Conservation (phyloP, 768 basidiomycete genomes). For the Kwoniella europaea region DNA sequence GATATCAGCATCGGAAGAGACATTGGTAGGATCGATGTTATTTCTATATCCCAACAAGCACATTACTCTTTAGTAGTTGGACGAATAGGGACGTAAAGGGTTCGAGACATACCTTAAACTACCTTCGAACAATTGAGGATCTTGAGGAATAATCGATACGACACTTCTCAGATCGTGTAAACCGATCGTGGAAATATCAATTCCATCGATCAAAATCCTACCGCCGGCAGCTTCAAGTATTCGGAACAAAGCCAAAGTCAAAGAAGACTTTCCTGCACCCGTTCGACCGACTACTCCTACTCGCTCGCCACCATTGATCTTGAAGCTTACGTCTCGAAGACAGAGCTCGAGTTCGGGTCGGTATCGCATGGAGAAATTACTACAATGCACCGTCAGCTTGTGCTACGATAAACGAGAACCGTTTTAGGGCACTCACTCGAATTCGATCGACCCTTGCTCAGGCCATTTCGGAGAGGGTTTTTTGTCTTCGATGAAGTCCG, state of each 20-base stretch:
- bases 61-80: too few relatives aligned
- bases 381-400: constrained; percentile 9
- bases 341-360: constrained; percentile 56
- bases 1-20: constrained; percentile 76
- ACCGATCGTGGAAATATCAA: constrained; percentile 67
- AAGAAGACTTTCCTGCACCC: constrained; percentile 57
- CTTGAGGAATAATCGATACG: constrained; percentile 85
- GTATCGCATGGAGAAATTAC: constrained; percentile 57
- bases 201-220: constrained; percentile 79
- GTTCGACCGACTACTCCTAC: constrained; percentile 57
- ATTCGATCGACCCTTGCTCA: constrained; percentile 51
- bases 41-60: too few relatives aligned
- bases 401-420: too few relatives aligned
- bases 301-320: constrained; percentile 56
- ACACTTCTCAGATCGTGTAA: constrained; percentile 52
- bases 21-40: constrained; percentile 85
- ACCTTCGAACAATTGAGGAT: constrained; percentile 60
- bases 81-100: too few relatives aligned
- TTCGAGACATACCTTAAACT: constrained; percentile 47
- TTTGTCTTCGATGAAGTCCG: constrained; percentile 52
- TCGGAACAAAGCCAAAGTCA: constrained; percentile 58
- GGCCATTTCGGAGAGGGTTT: constrained; percentile 50
- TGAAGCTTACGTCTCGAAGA: constrained; percentile 53
- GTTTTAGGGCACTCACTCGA: too few relatives aligned
- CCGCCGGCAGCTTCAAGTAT: constrained; percentile 72